Conservation (phyloP, 176 grass and related monocot genomes). For the Bothriochloa decipiens region DNA sequence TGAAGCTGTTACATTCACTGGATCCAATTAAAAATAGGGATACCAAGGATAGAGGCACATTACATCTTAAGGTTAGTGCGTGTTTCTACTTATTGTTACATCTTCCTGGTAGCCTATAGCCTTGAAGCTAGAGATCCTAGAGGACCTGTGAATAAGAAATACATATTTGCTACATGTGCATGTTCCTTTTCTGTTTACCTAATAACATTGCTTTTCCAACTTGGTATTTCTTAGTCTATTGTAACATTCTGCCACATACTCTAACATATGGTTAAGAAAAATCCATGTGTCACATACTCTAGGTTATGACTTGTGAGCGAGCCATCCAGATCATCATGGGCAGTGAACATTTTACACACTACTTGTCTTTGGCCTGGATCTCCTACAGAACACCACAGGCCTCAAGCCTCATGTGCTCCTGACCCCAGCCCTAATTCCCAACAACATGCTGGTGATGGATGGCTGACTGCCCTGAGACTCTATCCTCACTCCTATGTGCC, state of each 20-base stretch:
- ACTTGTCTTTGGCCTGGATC: background rate
- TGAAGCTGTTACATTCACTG: conserved; percentile 74
- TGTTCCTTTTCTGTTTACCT: background rate
- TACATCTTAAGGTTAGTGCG: conserved; percentile 70
- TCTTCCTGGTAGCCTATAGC: background rate
- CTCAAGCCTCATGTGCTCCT: background rate
- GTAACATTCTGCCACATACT: background rate
- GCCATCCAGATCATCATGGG: background rate
- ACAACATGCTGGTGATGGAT: background rate
- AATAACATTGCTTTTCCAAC: background rate
- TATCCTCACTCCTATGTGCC: background rate
- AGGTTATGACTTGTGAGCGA: background rate
- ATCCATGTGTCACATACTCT: background rate
- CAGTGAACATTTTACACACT: background rate
- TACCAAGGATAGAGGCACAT: conserved; percentile 80
- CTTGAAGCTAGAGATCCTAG: conserved; percentile 27
- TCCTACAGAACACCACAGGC: background rate
- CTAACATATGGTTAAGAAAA: background rate
- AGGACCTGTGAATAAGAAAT: background rate
- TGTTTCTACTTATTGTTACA: background rate
- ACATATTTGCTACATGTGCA: background rate
- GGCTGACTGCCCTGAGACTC: background rate
- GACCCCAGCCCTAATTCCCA: background rate
- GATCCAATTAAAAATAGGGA: conserved; percentile 86
- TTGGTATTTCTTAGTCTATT: conserved; percentile 1